Conservation (phyloP, 2,329 filamentous ascomycete genomes). For the Bertia moriformis region DNA sequence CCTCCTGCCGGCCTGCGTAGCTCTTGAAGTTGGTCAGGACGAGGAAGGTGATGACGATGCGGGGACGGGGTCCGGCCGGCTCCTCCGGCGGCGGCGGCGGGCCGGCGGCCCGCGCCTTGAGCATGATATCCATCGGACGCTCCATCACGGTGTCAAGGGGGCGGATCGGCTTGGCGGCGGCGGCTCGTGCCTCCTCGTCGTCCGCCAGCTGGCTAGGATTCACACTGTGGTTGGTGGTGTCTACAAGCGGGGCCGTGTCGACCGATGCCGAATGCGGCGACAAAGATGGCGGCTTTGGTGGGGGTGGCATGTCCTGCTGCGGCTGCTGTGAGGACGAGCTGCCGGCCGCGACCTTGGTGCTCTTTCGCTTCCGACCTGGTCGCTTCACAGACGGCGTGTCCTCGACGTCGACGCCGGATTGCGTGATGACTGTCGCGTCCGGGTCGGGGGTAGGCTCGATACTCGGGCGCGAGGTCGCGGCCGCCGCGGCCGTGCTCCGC, state of each 20-base stretch:
- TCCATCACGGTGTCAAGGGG: slow-evolving; percentile 67
- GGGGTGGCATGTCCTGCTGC: slow-evolving; percentile 19
- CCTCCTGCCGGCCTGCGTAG: slow-evolving; percentile 87
- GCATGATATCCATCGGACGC: slow-evolving; percentile 82
- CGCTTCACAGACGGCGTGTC: slow-evolving; percentile 18
- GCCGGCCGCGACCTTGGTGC: background rate
- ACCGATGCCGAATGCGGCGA: slow-evolving; percentile 38
- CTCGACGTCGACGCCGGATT: slow-evolving; percentile 14
- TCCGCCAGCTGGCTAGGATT: slow-evolving; percentile 22
- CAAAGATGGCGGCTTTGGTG: slow-evolving; percentile 36
- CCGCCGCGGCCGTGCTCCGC: slow-evolving; percentile 23
- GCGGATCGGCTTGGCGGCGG: slow-evolving; percentile 54
- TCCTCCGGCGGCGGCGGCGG: slow-evolving; percentile 50
- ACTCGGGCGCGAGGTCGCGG: too few species aligned
- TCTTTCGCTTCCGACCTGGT: slow-evolving; percentile 41
- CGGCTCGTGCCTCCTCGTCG: slow-evolving; percentile 28
- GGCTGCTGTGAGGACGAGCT: slow-evolving; percentile 10
- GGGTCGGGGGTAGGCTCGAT: slow-evolving; percentile 33
- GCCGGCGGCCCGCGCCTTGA: slow-evolving; percentile 65
- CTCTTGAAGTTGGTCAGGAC: slow-evolving; percentile 97
- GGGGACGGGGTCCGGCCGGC: slow-evolving; percentile 61
- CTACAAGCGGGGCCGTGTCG: slow-evolving; percentile 43
- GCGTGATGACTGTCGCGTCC: slow-evolving; percentile 12
- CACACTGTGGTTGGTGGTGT: slow-evolving; percentile 62
- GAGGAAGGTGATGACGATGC: slow-evolving; percentile 84